These are phyloP conservation scores for Moricandia arvensis DNA, from an alignment of 345 rosid genomes.

Conservation along the genomic window DNA sequence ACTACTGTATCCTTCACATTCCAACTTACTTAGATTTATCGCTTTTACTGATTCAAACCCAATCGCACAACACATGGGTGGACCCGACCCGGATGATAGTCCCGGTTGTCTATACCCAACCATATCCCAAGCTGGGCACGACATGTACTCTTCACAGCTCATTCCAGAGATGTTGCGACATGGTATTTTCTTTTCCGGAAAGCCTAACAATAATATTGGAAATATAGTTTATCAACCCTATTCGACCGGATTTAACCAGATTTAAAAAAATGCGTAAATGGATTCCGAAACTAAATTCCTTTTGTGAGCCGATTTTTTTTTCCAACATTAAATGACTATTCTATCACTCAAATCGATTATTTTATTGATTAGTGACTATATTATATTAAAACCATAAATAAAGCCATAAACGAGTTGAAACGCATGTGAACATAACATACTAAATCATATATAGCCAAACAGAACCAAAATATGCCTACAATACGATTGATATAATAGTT, in stretches of 20 bases:
- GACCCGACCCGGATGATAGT: constrained; percentile 38
- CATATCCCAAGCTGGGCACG: constrained; percentile 70
- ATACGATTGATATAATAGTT: no score
- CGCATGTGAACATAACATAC: not conserved
- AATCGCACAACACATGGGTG: constrained; percentile 80
- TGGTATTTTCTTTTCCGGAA: constrained; percentile 75
- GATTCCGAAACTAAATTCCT: no score
- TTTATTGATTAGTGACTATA: not conserved
- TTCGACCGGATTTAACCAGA: constrained; percentile 4
- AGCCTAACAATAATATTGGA: constrained; percentile 47
- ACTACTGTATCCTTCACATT: constrained; percentile 85
- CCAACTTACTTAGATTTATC: constrained; percentile 62
- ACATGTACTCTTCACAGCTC: constrained; percentile 86
- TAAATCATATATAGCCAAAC: not conserved
- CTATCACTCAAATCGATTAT: not conserved
- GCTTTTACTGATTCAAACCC: constrained; percentile 71
- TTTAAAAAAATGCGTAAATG: not conserved
- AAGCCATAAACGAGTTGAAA: not conserved
- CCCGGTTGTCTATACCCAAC: constrained; percentile 45
- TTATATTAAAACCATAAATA: not conserved
- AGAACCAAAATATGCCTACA: no score
- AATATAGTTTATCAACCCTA: not conserved
- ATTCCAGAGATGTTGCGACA: constrained; percentile 86
- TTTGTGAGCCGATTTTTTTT: not conserved
- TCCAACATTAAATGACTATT: no score